A percentile compares a stretch with the other conserved stretches of the same genome.
phyloP scores from a whole-genome alignment of 1,284 basidiomycete species.

The Tremellales sp. region DNA sequence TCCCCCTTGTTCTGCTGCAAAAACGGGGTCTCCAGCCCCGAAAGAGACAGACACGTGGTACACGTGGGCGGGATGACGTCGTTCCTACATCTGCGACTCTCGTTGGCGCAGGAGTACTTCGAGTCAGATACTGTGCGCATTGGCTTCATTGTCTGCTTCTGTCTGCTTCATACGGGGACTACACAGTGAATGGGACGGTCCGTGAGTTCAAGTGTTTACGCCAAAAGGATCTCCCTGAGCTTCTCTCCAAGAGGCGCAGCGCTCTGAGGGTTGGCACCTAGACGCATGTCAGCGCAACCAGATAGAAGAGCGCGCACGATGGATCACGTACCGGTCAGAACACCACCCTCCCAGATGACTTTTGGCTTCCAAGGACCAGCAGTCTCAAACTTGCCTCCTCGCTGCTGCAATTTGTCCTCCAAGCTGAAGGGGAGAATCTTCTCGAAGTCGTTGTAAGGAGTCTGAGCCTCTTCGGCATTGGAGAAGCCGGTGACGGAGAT shows the following conservation, averaged over 20 bases:
- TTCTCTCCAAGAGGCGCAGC: constrained; percentile 48
- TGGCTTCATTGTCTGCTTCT: no score
- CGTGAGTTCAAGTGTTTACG: no score
- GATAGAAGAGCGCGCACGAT: neutral
- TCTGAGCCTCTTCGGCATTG: constrained; percentile 62
- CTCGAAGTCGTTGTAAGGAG: constrained; percentile 30
- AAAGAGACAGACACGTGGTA: no score
- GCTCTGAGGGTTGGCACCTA: constrained; percentile 68
- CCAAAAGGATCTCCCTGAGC: constrained; percentile 29
- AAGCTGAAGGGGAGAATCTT: constrained; percentile 62
- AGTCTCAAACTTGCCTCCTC: constrained; percentile 65
- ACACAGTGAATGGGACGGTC: no score
- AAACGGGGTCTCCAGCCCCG: no score
- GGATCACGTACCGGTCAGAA: constrained; percentile 46
- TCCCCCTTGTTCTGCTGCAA: no score
- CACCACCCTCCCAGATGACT: constrained; percentile 52
- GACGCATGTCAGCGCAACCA: constrained; percentile 52
- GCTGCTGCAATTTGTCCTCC: constrained; percentile 58
- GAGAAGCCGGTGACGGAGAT: constrained; percentile 64
- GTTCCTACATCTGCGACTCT: no score
- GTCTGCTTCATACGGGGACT: no score
- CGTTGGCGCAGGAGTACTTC: no score
- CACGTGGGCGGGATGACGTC: no score
- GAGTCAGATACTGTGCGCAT: no score
- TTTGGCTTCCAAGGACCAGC: constrained; percentile 56